phyloP scores from a whole-genome alignment of 2,329 filamentous ascomycete genomes.

The Fusarium brachygibbosum region DNA sequence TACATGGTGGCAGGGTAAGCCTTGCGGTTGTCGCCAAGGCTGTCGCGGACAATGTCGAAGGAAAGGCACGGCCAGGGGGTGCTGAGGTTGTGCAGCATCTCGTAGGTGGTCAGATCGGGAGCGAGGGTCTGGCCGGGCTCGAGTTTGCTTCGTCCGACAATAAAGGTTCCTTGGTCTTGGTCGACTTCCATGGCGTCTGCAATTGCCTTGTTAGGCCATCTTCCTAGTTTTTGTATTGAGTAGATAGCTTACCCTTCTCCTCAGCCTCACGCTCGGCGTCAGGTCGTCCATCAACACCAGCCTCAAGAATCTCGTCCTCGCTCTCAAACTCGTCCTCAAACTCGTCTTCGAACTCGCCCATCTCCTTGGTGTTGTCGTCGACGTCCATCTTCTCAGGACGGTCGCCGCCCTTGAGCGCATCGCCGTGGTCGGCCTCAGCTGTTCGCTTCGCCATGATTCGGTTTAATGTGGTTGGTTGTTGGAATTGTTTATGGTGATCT shows the following conservation, averaged over 20 bases:
- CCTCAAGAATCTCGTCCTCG: slow-evolving; percentile 91
- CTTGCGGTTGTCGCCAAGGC: slow-evolving; percentile 87
- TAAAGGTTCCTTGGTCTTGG: slow-evolving; percentile 93
- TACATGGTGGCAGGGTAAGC: slow-evolving; percentile 97
- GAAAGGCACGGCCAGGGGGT: slow-evolving; percentile 98
- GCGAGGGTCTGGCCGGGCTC: slow-evolving; percentile 91
- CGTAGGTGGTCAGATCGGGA: slow-evolving; percentile 93
- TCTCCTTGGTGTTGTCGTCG: slow-evolving; percentile 69
- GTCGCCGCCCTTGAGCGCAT: slow-evolving; percentile 70
- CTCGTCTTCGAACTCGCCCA: slow-evolving; percentile 93
- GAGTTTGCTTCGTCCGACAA: slow-evolving; percentile 92
- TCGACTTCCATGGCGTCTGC: slow-evolving; percentile 90
- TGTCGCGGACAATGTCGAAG: slow-evolving; percentile 90
- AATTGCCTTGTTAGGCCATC: slow-evolving; percentile 2
- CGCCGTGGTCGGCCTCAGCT: slow-evolving; percentile 63
- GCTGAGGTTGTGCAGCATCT: slow-evolving; percentile 95
- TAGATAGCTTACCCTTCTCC: slow-evolving; percentile 68
- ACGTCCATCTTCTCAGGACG: slow-evolving; percentile 76
- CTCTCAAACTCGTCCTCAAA: slow-evolving; percentile 93
- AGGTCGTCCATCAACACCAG: slow-evolving; percentile 91
- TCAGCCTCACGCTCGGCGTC: slow-evolving; percentile 94
- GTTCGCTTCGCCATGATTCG: slow-evolving; percentile 70
- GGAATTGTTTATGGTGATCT: slow-evolving; percentile 6
- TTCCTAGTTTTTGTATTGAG: neutral
- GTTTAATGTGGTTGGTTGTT: neutral